phyloP scores from a whole-genome alignment of 2,329 filamentous ascomycete genomes.

The Penicillium polonicum region DNA sequence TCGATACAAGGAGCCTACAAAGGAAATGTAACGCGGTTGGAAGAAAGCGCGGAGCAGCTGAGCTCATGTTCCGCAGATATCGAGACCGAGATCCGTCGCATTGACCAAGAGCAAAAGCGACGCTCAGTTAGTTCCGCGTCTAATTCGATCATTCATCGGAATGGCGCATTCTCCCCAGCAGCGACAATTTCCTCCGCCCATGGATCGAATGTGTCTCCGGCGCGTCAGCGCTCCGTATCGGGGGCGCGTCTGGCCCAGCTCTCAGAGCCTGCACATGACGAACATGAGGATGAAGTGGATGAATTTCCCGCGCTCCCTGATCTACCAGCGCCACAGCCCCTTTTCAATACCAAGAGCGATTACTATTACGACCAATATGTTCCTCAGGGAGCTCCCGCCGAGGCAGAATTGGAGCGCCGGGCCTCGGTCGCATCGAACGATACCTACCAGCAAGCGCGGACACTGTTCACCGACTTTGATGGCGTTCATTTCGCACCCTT shows the following conservation, averaged over 20 bases:
- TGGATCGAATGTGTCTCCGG: conserved; percentile 43
- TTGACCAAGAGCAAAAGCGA: conserved; percentile 47
- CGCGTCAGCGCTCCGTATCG: conserved; percentile 39
- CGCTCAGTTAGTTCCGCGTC: conserved; percentile 44
- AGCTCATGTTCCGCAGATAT: conserved; percentile 49
- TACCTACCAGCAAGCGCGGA: conserved; percentile 46
- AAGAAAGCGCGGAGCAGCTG: conserved; percentile 49
- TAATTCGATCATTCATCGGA: conserved; percentile 44
- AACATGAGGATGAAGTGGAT: conserved; percentile 25
- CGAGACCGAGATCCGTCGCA: conserved; percentile 45
- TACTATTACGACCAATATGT: conserved; percentile 22
- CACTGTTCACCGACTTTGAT: conserved; percentile 51
- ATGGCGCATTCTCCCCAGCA: conserved; percentile 43
- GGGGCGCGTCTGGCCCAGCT: conserved; percentile 41
- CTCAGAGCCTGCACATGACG: conserved; percentile 41
- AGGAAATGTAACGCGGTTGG: conserved; percentile 51
- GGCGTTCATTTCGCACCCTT: conserved; percentile 46
- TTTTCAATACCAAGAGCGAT: conserved; percentile 14
- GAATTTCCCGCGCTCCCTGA: conserved; percentile 11
- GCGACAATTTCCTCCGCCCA: conserved; percentile 41
- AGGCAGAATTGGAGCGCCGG: conserved; percentile 33
- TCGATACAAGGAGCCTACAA: conserved; percentile 51
- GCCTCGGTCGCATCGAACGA: conserved; percentile 45
- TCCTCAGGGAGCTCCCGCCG: conserved; percentile 4
- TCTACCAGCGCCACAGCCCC: conserved; percentile 13